These are phyloP conservation scores for Trichomonascaceae sp. DNA, from an alignment of 1,139 yeast genomes.

Conservation along the genomic window DNA sequence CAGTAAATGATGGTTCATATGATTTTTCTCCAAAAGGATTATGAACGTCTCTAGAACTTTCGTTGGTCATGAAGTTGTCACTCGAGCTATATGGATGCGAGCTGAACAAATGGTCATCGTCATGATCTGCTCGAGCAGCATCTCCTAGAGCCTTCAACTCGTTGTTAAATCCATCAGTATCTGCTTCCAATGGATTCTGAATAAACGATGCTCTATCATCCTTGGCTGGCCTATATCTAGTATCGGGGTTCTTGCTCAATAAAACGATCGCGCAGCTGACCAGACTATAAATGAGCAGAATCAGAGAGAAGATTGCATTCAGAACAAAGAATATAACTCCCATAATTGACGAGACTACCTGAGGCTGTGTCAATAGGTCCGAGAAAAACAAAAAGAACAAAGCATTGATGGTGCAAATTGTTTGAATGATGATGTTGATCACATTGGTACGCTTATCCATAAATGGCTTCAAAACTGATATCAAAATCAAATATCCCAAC, in stretches of 20 bases:
- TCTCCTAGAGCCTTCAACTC: constrained; percentile 88
- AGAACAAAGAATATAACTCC: constrained; percentile 83
- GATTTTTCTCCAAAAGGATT: constrained; percentile 18
- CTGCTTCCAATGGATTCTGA: constrained; percentile 41
- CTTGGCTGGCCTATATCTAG: constrained; percentile 89
- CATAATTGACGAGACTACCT: constrained; percentile 84
- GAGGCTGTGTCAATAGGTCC: constrained; percentile 77
- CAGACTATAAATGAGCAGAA: constrained; percentile 68
- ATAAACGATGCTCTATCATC: constrained; percentile 92
- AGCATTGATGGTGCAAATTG: constrained; percentile 73
- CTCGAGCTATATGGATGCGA: constrained; percentile 4
- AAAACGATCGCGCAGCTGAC: constrained; percentile 80
- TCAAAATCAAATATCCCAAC: constrained; percentile 53
- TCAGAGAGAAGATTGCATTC: constrained; percentile 84
- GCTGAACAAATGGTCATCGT: constrained; percentile 12
- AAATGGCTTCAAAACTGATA: constrained; percentile 75
- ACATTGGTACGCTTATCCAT: constrained; percentile 91
- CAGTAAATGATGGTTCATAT: constrained; percentile 10
- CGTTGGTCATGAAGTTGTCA: not conserved
- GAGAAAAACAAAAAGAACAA: constrained; percentile 86
- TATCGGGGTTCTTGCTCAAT: constrained; percentile 83
- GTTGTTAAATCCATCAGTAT: constrained; percentile 39
- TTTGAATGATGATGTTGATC: constrained; percentile 77
- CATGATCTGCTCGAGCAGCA: constrained; percentile 61
- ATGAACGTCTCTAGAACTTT: constrained; percentile 2